A percentile compares a stretch with the other conserved stretches of the same genome.
Conservation (phyloP, 2,329 filamentous ascomycete species). For the Xylaria sp. region DNA sequence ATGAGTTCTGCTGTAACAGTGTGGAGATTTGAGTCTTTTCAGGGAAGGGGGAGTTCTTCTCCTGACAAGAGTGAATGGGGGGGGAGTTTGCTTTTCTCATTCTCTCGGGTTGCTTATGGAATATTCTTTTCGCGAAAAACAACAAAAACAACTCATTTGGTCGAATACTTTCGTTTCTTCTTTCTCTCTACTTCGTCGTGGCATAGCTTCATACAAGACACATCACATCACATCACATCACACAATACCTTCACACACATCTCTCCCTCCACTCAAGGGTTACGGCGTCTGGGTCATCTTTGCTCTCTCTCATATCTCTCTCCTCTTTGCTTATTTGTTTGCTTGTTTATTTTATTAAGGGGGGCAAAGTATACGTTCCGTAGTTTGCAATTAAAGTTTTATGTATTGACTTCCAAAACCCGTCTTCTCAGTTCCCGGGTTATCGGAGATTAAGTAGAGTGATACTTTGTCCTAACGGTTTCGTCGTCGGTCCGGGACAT, state of each 20-base stretch:
- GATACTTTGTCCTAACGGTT: constrained; percentile 7
- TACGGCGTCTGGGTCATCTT: constrained; percentile 17
- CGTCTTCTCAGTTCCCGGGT: too few species aligned
- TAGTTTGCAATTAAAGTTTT: constrained; percentile 7
- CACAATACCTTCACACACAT: not conserved
- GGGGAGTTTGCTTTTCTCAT: too few species aligned
- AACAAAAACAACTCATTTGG: too few species aligned
- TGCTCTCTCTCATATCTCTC: constrained; percentile 7
- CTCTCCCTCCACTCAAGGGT: constrained; percentile 5
- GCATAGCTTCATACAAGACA: constrained; percentile 1
- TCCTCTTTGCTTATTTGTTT: not conserved
- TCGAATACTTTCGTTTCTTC: too few species aligned
- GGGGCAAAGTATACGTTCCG: constrained; percentile 12
- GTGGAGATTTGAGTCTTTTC: too few species aligned
- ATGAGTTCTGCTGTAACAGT: too few species aligned
- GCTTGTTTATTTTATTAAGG: not conserved
- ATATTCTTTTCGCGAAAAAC: too few species aligned
- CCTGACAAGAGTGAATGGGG: too few species aligned
- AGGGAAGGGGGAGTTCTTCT: too few species aligned
- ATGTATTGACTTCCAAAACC: constrained; percentile 6
- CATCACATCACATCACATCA: not conserved
- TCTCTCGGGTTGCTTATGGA: too few species aligned
- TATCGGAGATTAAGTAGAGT: constrained; percentile 11
- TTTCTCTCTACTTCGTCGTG: constrained; percentile 1
- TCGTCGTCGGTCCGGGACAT: not conserved